Percentiles rank a stretch among this genome's conserved stretches.
Conservation (phyloP, 345 rosid genomes). For the Erysimum cheiranthoides region DNA sequence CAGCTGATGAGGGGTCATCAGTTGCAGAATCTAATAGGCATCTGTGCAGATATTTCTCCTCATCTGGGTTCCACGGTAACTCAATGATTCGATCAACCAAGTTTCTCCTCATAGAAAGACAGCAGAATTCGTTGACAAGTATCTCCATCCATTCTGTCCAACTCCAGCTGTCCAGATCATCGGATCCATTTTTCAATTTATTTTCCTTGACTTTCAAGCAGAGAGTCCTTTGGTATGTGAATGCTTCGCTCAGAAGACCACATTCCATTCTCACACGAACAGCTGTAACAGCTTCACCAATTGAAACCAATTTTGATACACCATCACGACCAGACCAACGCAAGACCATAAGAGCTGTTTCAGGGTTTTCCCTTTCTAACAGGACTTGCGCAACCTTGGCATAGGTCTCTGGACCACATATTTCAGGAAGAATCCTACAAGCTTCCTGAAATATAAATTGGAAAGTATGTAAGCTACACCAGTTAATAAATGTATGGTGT, state of each 20-base stretch:
- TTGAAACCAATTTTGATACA: slow-evolving; percentile 62
- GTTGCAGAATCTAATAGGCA: slow-evolving; percentile 79
- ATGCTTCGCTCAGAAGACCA: slow-evolving; percentile 93
- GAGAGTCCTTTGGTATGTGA: slow-evolving; percentile 80
- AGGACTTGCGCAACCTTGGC: slow-evolving; percentile 91
- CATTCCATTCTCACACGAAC: slow-evolving; percentile 89
- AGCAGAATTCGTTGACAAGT: slow-evolving; percentile 87
- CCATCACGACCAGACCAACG: slow-evolving; percentile 93
- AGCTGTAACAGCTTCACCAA: slow-evolving; percentile 85
- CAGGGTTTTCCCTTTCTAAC: slow-evolving; percentile 85
- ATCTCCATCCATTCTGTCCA: slow-evolving; percentile 86
- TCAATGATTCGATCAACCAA: slow-evolving; percentile 87
- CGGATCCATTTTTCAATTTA: slow-evolving; percentile 55
- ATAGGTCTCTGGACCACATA: slow-evolving; percentile 77
- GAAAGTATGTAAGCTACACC: slow-evolving; percentile 42
- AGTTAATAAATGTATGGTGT: background rate
- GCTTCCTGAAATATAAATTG: slow-evolving; percentile 70
- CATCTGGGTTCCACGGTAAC: slow-evolving; percentile 91
- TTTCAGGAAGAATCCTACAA: slow-evolving; percentile 87
- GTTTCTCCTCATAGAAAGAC: slow-evolving; percentile 84
- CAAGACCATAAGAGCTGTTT: slow-evolving; percentile 84
- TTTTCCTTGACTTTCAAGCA: slow-evolving; percentile 73
- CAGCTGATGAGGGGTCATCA: slow-evolving; percentile 72
- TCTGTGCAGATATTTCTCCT: slow-evolving; percentile 81
- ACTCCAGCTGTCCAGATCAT: slow-evolving; percentile 53